Evolutionary conservation across 352 stramenopile genomes (phyloP).

Genomic region (Globisporangium nagaii): DNA sequence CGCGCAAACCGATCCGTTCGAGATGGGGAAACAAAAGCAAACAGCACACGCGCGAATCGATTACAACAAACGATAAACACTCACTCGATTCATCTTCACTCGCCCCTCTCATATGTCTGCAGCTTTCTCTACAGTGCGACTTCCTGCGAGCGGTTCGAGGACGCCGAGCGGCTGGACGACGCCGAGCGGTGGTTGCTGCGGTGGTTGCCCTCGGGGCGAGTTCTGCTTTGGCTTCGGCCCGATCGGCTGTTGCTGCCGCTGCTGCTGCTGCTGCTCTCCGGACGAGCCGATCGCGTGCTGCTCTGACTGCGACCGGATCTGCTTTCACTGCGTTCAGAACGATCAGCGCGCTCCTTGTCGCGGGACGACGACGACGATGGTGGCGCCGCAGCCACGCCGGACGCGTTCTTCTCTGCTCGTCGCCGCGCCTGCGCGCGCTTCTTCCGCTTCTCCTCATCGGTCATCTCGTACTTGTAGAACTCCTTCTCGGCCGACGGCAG

Average conservation of each 20-base stretch:
- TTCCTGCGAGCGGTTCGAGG: slow-evolving; percentile 21
- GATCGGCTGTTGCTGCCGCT: slow-evolving; percentile 11
- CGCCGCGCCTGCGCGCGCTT: slow-evolving; percentile 61
- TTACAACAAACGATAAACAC: slow-evolving; percentile 9
- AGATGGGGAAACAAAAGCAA: too few relatives aligned
- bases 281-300: slow-evolving; percentile 3
- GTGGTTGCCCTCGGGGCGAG: slow-evolving; percentile 13
- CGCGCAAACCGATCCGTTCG: too few relatives aligned
- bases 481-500: slow-evolving; percentile 51
- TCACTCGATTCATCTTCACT: neutral
- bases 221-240: slow-evolving; percentile 14
- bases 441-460: slow-evolving; percentile 68
- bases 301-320: slow-evolving; percentile 7
- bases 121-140: slow-evolving; percentile 19
- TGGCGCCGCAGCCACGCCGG: slow-evolving; percentile 6
- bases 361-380: slow-evolving; percentile 3
- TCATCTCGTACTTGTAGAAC: slow-evolving; percentile 83
- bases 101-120: too few relatives aligned
- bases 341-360: slow-evolving; percentile 3
- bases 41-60: neutral
- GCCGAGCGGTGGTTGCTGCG: slow-evolving; percentile 15
- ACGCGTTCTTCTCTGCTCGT: slow-evolving; percentile 57
- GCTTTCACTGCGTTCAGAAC: slow-evolving; percentile 7
- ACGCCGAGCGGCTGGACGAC: slow-evolving; percentile 24
- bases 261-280: slow-evolving; percentile 10